Conservation (phyloP, 345 rosid species). For the Fremontodendron californicum region DNA sequence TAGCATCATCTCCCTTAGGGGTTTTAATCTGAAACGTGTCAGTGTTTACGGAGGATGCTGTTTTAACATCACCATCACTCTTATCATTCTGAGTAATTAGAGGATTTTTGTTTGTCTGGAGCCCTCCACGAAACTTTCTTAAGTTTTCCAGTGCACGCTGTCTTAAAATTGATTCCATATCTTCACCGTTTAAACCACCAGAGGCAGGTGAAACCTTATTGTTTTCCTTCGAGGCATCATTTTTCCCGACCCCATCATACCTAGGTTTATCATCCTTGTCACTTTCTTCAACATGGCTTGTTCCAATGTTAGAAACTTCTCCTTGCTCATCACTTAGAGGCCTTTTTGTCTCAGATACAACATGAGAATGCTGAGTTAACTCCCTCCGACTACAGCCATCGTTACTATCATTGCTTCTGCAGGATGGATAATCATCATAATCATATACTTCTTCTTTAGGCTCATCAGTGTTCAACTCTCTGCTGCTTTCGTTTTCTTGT, state of each 20-base stretch:
- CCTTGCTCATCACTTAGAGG: constrained; percentile 27
- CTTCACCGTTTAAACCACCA: constrained; percentile 29
- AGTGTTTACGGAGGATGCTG: constrained; percentile 14
- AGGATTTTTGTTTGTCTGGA: constrained; percentile 17
- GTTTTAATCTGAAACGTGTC: constrained; percentile 24
- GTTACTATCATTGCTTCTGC: constrained; percentile 45
- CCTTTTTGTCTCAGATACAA: constrained; percentile 22
- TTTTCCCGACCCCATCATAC: constrained; percentile 21
- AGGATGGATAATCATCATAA: constrained; percentile 53
- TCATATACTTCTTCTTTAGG: constrained; percentile 49
- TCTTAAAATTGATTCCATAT: constrained; percentile 65
- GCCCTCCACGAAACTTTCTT: constrained; percentile 50
- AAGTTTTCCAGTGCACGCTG: constrained; percentile 78
- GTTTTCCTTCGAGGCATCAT: constrained; percentile 13
- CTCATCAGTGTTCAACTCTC: constrained; percentile 26
- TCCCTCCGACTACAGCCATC: constrained; percentile 36
- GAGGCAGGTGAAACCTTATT: constrained; percentile 22
- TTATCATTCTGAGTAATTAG: constrained; percentile 22
- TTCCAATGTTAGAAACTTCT: constrained; percentile 26
- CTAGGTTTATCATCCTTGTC: constrained; percentile 20
- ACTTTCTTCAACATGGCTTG: constrained; percentile 12
- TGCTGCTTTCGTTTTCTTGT: constrained; percentile 25
- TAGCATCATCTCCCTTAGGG: constrained; percentile 14
- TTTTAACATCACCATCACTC: constrained; percentile 18
- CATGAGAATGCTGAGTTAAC: constrained; percentile 17